These are phyloP conservation scores for Lunularia cruciata DNA, from an alignment of 225 moss, liverwort and hornwort genomes.

Conservation along the genomic window DNA sequence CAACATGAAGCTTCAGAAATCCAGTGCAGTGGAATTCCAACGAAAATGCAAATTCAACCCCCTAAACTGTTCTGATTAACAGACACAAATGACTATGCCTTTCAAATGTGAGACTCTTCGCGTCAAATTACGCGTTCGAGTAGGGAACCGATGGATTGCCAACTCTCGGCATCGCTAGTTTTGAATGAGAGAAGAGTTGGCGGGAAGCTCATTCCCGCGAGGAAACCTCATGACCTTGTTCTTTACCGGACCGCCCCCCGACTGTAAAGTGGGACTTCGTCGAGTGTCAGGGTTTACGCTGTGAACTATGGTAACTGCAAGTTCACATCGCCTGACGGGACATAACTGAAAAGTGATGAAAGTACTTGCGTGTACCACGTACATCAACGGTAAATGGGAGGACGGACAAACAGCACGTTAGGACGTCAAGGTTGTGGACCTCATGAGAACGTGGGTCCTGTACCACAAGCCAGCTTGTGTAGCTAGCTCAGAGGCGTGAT, in stretches of 20 bases:
- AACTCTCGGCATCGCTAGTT: no score
- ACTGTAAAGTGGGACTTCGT: not conserved
- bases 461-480: not conserved
- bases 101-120: no score
- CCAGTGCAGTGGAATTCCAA: no score
- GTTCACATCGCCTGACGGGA: not conserved
- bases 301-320: not conserved
- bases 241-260: not conserved
- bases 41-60: no score
- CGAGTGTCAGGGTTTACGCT: no score
- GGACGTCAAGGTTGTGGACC: not conserved
- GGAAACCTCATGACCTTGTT: not conserved
- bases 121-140: no score
- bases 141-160: no score
- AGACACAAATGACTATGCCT: no score
- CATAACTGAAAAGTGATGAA: not conserved
- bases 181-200: not conserved
- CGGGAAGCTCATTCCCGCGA: not conserved
- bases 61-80: no score
- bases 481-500: constrained; percentile 3
- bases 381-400: no score
- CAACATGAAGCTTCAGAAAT: no score
- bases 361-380: not conserved
- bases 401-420: not conserved
- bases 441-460: constrained; percentile 10